Percentiles rank a stretch among this genome's conserved stretches.
These are phyloP conservation scores for Zymoseptoria ardabiliae DNA, from an alignment of 2,329 filamentous ascomycete species.

Conservation along the genomic window DNA sequence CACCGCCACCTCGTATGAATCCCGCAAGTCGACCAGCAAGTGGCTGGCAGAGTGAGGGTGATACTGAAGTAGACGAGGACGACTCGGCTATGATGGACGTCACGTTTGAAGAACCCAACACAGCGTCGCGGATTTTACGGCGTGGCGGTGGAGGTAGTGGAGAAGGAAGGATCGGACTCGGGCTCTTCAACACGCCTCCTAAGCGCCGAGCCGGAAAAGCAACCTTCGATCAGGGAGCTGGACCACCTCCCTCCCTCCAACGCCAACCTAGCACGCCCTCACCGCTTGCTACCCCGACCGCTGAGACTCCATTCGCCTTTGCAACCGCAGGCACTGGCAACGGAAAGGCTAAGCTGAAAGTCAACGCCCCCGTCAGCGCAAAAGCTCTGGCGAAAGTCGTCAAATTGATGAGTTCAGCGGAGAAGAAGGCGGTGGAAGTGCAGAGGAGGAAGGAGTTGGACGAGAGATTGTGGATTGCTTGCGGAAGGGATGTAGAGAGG, in stretches of 20 bases:
- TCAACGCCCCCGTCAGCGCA: background rate
- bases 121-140: slow-evolving; percentile 18
- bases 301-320: background rate
- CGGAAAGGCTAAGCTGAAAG: background rate
- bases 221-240: background rate
- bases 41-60: background rate
- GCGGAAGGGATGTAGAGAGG: slow-evolving; percentile 25
- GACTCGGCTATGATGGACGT: slow-evolving; percentile 17
- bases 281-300: background rate
- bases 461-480: slow-evolving; percentile 26
- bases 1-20: slow-evolving; percentile 1
- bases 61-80: slow-evolving; percentile 15
- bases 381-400: background rate
- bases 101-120: slow-evolving; percentile 13
- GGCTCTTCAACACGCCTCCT: slow-evolving; percentile 11
- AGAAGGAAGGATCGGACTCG: background rate
- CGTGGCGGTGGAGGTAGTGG: background rate
- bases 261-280: background rate
- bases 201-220: background rate
- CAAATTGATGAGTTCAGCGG: background rate
- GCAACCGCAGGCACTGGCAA: background rate
- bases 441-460: slow-evolving; percentile 15
- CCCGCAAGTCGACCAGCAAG: too few species aligned
- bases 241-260: background rate
- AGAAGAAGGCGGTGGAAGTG: slow-evolving; percentile 12